Conservation (phyloP, 371 early-diverging fungal species). For the Syncephalastrum racemosum region DNA sequence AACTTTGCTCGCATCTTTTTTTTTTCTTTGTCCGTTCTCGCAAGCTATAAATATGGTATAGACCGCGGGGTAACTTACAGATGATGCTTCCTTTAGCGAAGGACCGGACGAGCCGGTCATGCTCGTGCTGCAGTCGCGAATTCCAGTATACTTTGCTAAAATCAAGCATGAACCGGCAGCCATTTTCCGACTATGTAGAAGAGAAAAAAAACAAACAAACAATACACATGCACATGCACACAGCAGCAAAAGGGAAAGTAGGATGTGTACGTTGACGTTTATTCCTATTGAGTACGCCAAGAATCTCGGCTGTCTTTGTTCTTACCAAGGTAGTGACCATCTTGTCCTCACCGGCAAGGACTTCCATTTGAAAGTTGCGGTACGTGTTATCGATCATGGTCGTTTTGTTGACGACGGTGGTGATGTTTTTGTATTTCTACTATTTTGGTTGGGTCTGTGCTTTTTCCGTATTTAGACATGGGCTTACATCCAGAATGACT, state of each 20-base stretch:
- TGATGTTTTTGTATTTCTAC: slow-evolving; percentile 87
- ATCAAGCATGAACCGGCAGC: slow-evolving; percentile 91
- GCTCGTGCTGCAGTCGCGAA: slow-evolving; percentile 95
- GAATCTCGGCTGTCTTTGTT: too few species aligned
- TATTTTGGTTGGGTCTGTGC: not conserved
- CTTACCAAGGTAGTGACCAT: slow-evolving; percentile 86
- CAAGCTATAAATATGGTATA: too few species aligned
- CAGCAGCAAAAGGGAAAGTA: too few species aligned
- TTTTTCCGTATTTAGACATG: not conserved
- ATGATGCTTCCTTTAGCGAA: slow-evolving; percentile 77
- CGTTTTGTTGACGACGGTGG: slow-evolving; percentile 95
- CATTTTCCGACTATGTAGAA: slow-evolving; percentile 77
- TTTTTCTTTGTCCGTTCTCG: too few species aligned
- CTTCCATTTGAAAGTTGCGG: slow-evolving; percentile 95
- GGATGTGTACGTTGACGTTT: too few species aligned
- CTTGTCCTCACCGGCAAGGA: slow-evolving; percentile 88
- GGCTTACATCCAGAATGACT: slow-evolving; percentile 87
- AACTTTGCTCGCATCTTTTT: too few species aligned
- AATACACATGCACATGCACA: too few species aligned
- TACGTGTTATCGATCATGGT: slow-evolving; percentile 94
- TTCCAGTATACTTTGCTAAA: slow-evolving; percentile 99
- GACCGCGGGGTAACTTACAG: slow-evolving; percentile 40
- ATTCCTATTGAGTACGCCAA: too few species aligned
- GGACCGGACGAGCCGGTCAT: slow-evolving; percentile 79
- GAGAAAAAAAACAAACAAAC: too few species aligned